Conservation (phyloP, 176 grass and related monocot genomes). For the Zea luxurians region DNA sequence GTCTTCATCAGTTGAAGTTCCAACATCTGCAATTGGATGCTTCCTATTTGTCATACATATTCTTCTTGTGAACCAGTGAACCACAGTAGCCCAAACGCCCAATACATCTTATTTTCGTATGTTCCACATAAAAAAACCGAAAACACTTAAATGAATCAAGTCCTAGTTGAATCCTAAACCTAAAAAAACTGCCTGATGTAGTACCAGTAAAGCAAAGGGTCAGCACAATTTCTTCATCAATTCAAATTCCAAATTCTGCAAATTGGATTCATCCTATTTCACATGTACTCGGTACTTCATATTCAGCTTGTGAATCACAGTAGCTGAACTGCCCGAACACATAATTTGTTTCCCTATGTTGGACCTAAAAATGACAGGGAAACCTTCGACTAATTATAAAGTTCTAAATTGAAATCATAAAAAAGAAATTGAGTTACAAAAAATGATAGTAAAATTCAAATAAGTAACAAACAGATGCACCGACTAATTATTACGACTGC, state of each 20-base stretch:
- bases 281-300: neutral
- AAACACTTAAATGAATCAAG: neutral
- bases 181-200: neutral
- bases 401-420: neutral
- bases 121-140: neutral
- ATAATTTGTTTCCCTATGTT: neutral
- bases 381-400: neutral
- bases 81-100: neutral
- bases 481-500: neutral
- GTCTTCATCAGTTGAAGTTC: slow-evolving; percentile 18
- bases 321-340: neutral
- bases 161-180: neutral
- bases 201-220: neutral
- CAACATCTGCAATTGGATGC: neutral
- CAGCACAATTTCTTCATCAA: neutral
- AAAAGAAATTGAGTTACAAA: neutral
- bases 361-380: neutral
- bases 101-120: slow-evolving; percentile 1
- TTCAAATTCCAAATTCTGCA: slow-evolving; percentile 5
- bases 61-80: slow-evolving; percentile 22
- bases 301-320: slow-evolving; percentile 9
- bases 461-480: slow-evolving; percentile 3
- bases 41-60: neutral
- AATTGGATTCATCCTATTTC: neutral
- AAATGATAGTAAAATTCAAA: neutral